Evolutionary conservation across 257 asterid genomes (phyloP).

Genomic region (Petunia axillaris): DNA sequence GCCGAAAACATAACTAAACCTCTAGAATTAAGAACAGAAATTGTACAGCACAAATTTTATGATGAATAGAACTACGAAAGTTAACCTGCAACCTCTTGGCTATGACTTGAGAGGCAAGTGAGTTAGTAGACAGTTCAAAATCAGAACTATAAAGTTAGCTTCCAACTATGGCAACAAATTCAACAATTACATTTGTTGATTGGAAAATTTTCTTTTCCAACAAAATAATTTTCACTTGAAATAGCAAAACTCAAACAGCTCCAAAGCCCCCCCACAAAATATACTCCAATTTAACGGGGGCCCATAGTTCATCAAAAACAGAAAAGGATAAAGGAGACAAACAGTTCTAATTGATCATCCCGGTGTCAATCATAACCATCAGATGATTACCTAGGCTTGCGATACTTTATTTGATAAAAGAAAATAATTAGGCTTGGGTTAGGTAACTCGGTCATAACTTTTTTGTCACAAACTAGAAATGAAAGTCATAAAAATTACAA

Average conservation of each 20-base stretch:
- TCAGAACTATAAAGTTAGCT: neutral
- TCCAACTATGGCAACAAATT: neutral
- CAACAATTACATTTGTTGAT: conserved; percentile 12
- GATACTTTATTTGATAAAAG: neutral
- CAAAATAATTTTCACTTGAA: conserved; percentile 15
- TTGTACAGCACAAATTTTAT: neutral
- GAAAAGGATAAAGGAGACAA: conserved; percentile 1
- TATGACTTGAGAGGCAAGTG: neutral
- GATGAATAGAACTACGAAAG: neutral
- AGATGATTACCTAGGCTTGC: conserved; percentile 12
- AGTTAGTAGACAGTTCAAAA: conserved; percentile 22
- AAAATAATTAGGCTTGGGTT: conserved; percentile 7
- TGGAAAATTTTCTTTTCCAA: neutral
- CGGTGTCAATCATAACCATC: conserved; percentile 12
- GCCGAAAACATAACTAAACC: too few species aligned
- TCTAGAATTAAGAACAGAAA: too few species aligned
- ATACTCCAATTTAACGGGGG: neutral
- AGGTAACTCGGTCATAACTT: neutral
- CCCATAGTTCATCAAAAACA: neutral
- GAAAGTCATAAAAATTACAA: neutral
- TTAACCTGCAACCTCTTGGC: neutral
- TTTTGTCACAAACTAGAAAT: neutral
- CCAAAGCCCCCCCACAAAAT: neutral
- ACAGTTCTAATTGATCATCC: conserved; percentile 14
- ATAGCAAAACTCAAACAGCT: conserved; percentile 7